Base-by-base conservation (phyloP, 768 basidiomycete species). In the Albatrellus ellisii region DNA sequence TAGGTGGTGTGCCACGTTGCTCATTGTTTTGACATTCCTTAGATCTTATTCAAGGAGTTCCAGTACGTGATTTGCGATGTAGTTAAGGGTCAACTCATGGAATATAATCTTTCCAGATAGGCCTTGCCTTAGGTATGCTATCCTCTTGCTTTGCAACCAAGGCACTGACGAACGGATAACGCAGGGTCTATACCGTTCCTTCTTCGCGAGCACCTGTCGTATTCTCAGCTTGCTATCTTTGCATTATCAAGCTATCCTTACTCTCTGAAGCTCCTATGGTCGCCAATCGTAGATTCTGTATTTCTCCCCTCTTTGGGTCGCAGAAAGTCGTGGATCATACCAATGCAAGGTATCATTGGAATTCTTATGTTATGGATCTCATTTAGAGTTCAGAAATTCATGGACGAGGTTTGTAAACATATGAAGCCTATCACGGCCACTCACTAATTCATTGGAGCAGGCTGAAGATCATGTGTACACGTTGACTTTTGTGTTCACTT, bases 321-420 rank as follows among this genome's bases (percentile, higher is more conserved):
- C 38, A 72, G 95, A 49, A 99, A 97, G 61, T 91, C 88, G 47
- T 99, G 95, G 95, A 98, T 99, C 51, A 81, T 98, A 47, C 95
- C 95, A 33, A 95, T 99, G 72, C 95, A 99, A 59, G 58, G 79
- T 25, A 76, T 90, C 49, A 84, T 97, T 38, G 95, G 90, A 31
- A 67, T 73, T 31, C 63, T 90, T 45, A 86, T 88, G 83, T 53
- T 86, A 27, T 79, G 77, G 52, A 78, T 88, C 46, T 83, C 85
- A 4, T 57, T 73, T 42, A 76, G 82, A 51, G 79, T 81, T 6
- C 71, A 89, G 53, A 72, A 71, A 49, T 64, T 92, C 49, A 71
- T 95, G 60, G 75, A 83, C 44, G 73, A 84, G 53, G 91, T 92
- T 40, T 41, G 72, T 53, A 50, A 64, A 54, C 20, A 40, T 33